Evolutionary conservation across 2,329 filamentous ascomycete species (phyloP), one percentile per base, ranked within the genome.

Genomic region (Dactylella cylindrospora): DNA sequence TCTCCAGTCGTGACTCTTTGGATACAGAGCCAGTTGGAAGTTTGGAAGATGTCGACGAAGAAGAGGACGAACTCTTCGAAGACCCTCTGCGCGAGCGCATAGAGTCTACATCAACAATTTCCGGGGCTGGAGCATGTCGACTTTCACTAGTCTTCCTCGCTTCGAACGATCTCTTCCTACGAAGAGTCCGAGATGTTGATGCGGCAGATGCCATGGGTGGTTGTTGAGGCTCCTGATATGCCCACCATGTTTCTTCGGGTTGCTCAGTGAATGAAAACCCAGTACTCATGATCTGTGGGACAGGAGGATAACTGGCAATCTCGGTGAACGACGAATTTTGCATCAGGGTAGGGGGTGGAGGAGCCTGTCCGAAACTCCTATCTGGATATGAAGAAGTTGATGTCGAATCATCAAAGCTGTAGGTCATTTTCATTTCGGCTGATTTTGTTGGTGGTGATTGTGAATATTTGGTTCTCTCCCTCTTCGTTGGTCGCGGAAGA

Each of bases 331-430:
- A 62, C 9, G 57, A 44, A 28, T 54, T 43, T 23, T 49, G 29
- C 8, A 44, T 54, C 10, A 49, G 43, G 7, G 54, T 29, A 7
- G 57, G 43, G 40, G 57, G 49, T 40, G 57, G 57, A 33, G 57
- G 57, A 26, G 57, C 57, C 40, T 62, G 57, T 45, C 57, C 57
- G 28, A 62, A 62, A 50, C 35, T 50, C 35, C 43, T 35, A 31
- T 62, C 54, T 19, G 57, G 57, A 28, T 54, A 62, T 23, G 49
- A 53, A 20, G 57, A 54, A 44, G 57, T 62, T 45, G 57, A 62
- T 49, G 57, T 62, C 57, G 57, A 62, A 62, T 62, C 57, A 33
- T 62, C 57, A 45, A 62, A 62, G 43, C 57, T 62, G 23, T 47
- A 54, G 19, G 57, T 62, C 45, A 62, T 50, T 33, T 62, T 62